A percentile compares a stretch with the other conserved stretches of the same genome.
Conservation (phyloP, 2,329 filamentous ascomycete species). For the Penicillium sclerotigenum region DNA sequence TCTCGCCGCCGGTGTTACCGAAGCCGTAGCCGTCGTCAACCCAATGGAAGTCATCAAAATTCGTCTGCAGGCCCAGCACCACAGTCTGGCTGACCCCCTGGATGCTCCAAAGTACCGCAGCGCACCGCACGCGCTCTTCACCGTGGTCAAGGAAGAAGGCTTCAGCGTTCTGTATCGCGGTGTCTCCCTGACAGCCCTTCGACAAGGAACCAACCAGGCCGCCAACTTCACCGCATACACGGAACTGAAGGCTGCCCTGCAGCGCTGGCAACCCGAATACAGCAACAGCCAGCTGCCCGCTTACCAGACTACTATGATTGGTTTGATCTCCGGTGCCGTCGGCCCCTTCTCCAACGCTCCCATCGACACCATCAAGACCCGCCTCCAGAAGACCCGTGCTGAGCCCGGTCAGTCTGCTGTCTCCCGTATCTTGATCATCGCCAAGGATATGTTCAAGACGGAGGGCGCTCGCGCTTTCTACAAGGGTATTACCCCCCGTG, state of each 20-base stretch:
- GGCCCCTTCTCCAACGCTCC: slow-evolving; percentile 94
- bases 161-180: slow-evolving; percentile 84
- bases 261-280: slow-evolving; percentile 68
- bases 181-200: slow-evolving; percentile 85
- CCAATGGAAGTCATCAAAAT: slow-evolving; percentile 99
- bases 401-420: slow-evolving; percentile 77
- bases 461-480: slow-evolving; percentile 95
- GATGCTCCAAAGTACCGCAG: slow-evolving; percentile 97
- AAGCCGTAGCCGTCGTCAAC: slow-evolving; percentile 93
- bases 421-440: slow-evolving; percentile 73
- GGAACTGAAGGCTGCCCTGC: slow-evolving; percentile 79
- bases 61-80: slow-evolving; percentile 93
- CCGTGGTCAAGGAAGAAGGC: slow-evolving; percentile 88
- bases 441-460: slow-evolving; percentile 83
- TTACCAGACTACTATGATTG: slow-evolving; percentile 89
- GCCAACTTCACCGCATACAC: slow-evolving; percentile 98
- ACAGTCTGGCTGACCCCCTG: slow-evolving; percentile 94
- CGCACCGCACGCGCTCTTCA: slow-evolving; percentile 78
- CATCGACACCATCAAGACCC: slow-evolving; percentile 98
- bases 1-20: slow-evolving; percentile 87
- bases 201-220: slow-evolving; percentile 95
- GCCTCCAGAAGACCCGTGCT: slow-evolving; percentile 85
- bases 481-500: slow-evolving; percentile 95
- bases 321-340: slow-evolving; percentile 88
- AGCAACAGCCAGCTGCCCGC: slow-evolving; percentile 66